Percentiles rank a stretch among this genome's conserved stretches.
Evolutionary conservation across 768 basidiomycete species (phyloP).

Genomic region (Coprinopsis marcescibilis): DNA sequence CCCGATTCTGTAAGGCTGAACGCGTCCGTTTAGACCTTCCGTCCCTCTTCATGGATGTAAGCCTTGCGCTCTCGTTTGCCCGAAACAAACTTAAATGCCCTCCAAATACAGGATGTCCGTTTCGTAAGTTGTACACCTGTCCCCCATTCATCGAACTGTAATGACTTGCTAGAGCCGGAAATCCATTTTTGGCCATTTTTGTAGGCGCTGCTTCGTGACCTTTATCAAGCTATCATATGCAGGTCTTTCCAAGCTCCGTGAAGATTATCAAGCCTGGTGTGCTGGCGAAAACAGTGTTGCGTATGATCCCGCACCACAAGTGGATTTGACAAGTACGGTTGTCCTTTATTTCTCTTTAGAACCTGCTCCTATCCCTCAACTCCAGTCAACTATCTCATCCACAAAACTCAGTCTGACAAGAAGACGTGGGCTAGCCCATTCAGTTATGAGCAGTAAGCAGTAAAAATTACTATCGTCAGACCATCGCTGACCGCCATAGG

Average conservation of each 20-base stretch:
- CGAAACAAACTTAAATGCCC: too few species aligned
- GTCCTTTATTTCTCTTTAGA: not conserved
- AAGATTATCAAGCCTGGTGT: constrained; percentile 64
- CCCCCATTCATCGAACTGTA: not conserved
- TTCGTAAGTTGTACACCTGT: constrained; percentile 13
- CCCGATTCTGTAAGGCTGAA: not conserved
- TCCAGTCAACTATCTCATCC: constrained; percentile 46
- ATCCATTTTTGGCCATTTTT: constrained; percentile 78
- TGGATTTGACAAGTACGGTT: constrained; percentile 40
- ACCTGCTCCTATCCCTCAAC: not conserved
- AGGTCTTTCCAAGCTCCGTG: constrained; percentile 60
- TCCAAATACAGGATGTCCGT: constrained; percentile 19
- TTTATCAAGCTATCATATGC: constrained; percentile 74
- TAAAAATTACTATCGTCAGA: not conserved
- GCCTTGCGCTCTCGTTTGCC: too few species aligned
- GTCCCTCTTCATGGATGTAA: constrained; percentile 54
- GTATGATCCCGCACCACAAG: constrained; percentile 49
- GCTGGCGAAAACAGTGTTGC: constrained; percentile 39
- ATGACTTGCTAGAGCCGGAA: constrained; percentile 48
- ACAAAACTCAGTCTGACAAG: constrained; percentile 60
- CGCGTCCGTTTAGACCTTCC: constrained; percentile 39
- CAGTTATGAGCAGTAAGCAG: too few species aligned
- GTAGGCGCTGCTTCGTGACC: constrained; percentile 68
- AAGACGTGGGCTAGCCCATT: constrained; percentile 67
- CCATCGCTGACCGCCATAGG: constrained; percentile 28